A percentile compares a stretch with the other conserved stretches of the same genome.
phyloP scores from a whole-genome alignment of 257 asterid species.

The Solanum corneliomulleri region DNA sequence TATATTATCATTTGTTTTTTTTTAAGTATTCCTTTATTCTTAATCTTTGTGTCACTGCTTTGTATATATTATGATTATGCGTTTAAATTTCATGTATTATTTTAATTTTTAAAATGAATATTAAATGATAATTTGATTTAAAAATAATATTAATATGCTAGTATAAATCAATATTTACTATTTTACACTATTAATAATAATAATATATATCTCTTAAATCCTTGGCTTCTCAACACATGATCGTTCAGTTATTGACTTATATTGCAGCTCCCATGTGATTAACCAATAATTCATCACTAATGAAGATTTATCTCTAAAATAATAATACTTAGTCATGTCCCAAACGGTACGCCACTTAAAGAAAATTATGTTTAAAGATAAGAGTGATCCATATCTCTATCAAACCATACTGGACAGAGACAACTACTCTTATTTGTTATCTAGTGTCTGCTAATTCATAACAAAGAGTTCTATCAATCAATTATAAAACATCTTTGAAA shows the following conservation, averaged over 20 bases:
- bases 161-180: not conserved
- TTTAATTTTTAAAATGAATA: too few relatives aligned
- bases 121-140: too few relatives aligned
- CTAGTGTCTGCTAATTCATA: not conserved
- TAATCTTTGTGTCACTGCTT: not conserved
- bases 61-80: not conserved
- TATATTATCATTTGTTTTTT: too few relatives aligned
- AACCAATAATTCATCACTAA: not conserved
- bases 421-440: not conserved
- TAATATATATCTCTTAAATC: too few relatives aligned
- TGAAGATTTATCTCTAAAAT: not conserved
- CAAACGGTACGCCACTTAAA: not conserved
- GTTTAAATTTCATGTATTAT: not conserved
- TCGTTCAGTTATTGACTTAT: not conserved
- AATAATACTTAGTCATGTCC: not conserved
- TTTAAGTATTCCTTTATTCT: not conserved
- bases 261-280: not conserved
- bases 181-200: not conserved
- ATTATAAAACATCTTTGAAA: not conserved
- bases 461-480: not conserved
- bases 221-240: not conserved
- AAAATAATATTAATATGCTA: not conserved
- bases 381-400: not conserved
- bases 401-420: not conserved
- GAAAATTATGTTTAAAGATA: not conserved